Conservation (phyloP, 805 yeast species). For the Yarrowia sp. region DNA sequence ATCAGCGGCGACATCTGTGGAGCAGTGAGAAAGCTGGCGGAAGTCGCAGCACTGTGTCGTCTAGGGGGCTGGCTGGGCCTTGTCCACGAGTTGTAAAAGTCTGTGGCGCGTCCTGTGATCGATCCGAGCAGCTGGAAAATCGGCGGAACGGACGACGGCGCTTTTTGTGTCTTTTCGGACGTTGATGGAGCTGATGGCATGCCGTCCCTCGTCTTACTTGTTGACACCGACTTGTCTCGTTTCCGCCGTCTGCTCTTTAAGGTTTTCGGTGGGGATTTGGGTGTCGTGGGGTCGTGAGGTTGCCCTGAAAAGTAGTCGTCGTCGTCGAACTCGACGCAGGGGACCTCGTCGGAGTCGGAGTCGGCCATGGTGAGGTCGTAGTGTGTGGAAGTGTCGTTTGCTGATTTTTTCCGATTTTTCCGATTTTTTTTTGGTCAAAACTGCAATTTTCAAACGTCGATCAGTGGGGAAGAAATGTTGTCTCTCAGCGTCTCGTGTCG, state of each 20-base stretch:
- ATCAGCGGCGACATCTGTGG: background rate
- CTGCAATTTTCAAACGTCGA: background rate
- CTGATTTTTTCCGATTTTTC: background rate
- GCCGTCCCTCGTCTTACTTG: too few species aligned
- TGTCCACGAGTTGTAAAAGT: background rate
- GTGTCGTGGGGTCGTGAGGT: background rate
- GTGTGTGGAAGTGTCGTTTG: background rate
- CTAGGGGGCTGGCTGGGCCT: background rate
- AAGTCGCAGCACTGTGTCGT: background rate
- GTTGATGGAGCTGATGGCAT: too few species aligned
- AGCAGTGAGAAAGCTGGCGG: background rate
- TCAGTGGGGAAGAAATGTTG: background rate
- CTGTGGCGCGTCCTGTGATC: conserved; percentile 6
- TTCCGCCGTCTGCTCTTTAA: conserved; percentile 10
- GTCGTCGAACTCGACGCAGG: conserved; percentile 4
- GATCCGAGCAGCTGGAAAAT: conserved; percentile 15
- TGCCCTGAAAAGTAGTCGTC: background rate
- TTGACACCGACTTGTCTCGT: background rate
- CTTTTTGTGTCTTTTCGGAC: too few species aligned
- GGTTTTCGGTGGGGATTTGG: conserved; percentile 13
- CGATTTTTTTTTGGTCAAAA: background rate
- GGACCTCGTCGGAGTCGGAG: conserved; percentile 9
- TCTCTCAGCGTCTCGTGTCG: too few species aligned
- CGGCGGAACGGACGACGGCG: conserved; percentile 10
- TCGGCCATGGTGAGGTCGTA: background rate